A percentile compares a stretch with the other conserved stretches of the same genome.
These are phyloP conservation scores for Pythium coloratum DNA, from an alignment of 352 stramenopile species.

Conservation along the genomic window DNA sequence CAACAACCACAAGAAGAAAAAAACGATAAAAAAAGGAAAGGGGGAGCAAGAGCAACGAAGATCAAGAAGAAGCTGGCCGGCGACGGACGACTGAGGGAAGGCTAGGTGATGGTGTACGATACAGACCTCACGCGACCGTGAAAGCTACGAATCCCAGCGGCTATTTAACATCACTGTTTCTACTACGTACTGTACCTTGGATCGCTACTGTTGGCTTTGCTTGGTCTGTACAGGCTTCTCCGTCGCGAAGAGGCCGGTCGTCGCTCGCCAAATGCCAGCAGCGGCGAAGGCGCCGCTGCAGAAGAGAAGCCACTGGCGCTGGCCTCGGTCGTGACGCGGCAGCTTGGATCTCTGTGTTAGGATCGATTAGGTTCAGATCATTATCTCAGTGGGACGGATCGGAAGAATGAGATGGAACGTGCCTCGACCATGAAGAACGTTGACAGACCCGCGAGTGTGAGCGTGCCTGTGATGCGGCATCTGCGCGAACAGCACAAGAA, in stretches of 20 bases:
- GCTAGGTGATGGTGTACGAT: constrained; percentile 17
- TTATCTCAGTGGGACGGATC: not conserved
- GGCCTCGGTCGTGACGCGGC: constrained; percentile 36
- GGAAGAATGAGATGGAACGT: not conserved
- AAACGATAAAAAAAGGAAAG: not conserved
- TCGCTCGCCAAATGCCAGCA: constrained; percentile 54
- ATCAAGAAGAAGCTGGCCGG: constrained; percentile 1
- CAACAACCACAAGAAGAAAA: not conserved
- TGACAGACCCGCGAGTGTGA: constrained; percentile 52
- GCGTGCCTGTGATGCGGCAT: constrained; percentile 55
- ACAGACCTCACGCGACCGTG: constrained; percentile 7
- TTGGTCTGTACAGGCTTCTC: constrained; percentile 3
- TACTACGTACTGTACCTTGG: not conserved
- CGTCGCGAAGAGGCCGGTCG: constrained; percentile 40
- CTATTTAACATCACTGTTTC: constrained; percentile 21
- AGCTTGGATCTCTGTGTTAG: constrained; percentile 43
- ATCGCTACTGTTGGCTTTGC: not conserved
- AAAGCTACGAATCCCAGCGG: constrained; percentile 17
- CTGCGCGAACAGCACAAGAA: constrained; percentile 18
- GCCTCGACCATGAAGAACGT: constrained; percentile 65
- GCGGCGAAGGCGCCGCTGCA: constrained; percentile 50
- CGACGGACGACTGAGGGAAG: constrained; percentile 7
- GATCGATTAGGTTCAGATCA: constrained; percentile 2
- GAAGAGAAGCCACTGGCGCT: constrained; percentile 58
- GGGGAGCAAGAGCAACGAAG: not conserved